Percentiles rank a stretch among this genome's conserved stretches.
phyloP scores from a whole-genome alignment of 2,329 filamentous ascomycete genomes.

The Sordariomycetes sp. region DNA sequence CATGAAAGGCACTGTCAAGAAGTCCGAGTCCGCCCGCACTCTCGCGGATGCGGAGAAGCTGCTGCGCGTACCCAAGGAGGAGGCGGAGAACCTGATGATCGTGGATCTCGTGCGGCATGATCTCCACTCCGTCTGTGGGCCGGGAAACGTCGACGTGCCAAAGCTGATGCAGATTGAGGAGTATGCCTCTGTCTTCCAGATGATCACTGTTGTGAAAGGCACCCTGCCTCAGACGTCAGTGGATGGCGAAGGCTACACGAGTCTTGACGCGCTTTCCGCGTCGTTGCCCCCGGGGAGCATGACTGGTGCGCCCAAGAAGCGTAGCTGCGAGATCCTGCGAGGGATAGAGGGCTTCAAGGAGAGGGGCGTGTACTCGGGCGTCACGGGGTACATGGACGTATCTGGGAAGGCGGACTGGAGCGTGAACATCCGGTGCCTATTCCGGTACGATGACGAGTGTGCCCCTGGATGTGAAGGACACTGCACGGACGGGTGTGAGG shows the following conservation, averaged over 20 bases:
- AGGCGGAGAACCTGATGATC: constrained; percentile 96
- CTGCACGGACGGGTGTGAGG: constrained; percentile 3
- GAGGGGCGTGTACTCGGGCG: constrained; percentile 75
- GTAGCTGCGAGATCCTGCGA: constrained; percentile 74
- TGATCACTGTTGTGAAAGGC: constrained; percentile 80
- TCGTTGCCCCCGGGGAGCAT: constrained; percentile 85
- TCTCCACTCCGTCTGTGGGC: constrained; percentile 71
- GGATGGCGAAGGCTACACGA: constrained; percentile 30
- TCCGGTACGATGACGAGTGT: constrained; percentile 56
- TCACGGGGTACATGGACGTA: constrained; percentile 82
- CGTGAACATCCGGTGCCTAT: constrained; percentile 78
- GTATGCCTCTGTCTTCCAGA: constrained; percentile 83
- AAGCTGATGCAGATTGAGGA: constrained; percentile 82
- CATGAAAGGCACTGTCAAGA: constrained; percentile 95
- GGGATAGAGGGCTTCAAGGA: constrained; percentile 51
- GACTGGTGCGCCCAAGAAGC: constrained; percentile 93
- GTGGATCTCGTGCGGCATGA: constrained; percentile 94
- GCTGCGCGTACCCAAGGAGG: constrained; percentile 75
- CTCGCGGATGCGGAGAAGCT: constrained; percentile 62
- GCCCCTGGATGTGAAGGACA: constrained; percentile 16
- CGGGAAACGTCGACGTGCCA: constrained; percentile 61
- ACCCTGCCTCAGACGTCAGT: constrained; percentile 27
- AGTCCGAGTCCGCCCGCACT: constrained; percentile 53
- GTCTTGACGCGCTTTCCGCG: constrained; percentile 65
- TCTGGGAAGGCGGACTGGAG: constrained; percentile 82